These are phyloP conservation scores for Rubus parviflorus DNA, from an alignment of 306 rosid genomes.

Conservation along the genomic window DNA sequence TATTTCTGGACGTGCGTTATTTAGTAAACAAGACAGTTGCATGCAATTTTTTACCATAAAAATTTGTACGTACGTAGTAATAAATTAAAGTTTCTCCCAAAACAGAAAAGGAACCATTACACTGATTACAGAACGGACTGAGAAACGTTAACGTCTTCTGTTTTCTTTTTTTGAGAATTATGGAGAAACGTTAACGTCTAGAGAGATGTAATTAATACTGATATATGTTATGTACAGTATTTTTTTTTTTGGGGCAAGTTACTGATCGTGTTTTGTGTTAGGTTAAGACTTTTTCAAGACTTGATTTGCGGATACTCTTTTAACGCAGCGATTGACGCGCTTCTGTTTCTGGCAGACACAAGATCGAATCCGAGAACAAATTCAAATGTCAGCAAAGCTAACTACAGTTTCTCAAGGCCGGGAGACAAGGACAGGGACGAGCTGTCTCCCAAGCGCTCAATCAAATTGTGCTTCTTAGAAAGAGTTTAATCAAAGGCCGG, in stretches of 20 bases:
- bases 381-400: no score
- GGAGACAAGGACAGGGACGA: no score
- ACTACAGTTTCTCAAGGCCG: no score
- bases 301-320: background rate
- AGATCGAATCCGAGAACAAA: no score
- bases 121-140: background rate
- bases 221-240: background rate
- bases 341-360: no score
- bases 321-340: background rate
- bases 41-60: background rate
- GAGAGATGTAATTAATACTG: background rate
- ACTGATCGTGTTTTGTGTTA: background rate
- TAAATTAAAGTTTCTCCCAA: background rate
- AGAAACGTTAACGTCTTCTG: background rate
- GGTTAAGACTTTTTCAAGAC: background rate
- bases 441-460: no score
- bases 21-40: background rate
- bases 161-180: no score
- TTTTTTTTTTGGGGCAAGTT: background rate
- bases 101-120: background rate
- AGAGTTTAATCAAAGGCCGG: no score
- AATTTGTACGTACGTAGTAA: no score
- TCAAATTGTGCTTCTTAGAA: no score
- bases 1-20: slow-evolving; percentile 6
- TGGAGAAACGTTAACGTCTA: no score